Conservation (phyloP, 2,329 filamentous ascomycete genomes). For the Pyricularia sp. region DNA sequence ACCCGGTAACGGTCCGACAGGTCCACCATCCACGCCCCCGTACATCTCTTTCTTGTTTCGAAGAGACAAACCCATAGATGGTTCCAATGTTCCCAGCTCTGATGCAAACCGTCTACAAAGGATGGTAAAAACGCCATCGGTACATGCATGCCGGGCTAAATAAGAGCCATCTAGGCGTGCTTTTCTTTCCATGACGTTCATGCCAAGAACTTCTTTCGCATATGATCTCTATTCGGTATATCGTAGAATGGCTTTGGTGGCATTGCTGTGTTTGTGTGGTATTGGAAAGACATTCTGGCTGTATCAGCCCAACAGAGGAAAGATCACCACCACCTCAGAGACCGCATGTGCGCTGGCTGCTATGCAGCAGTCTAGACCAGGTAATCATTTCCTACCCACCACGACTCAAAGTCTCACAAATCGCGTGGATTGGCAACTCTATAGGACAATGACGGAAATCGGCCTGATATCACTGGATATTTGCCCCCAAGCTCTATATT, state of each 20-base stretch:
- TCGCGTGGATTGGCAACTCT: not conserved
- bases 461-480: not conserved
- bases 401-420: not conserved
- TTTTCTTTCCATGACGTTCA: too few species aligned
- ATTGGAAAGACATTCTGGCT: not conserved
- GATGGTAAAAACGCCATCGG: too few species aligned
- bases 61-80: too few species aligned
- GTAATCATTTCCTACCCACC: not conserved
- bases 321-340: not conserved
- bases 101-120: too few species aligned
- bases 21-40: not conserved
- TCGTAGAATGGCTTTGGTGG: not conserved
- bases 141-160: too few species aligned
- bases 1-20: not conserved
- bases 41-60: not conserved
- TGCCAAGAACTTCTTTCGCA: too few species aligned
- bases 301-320: not conserved
- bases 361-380: not conserved
- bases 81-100: too few species aligned
- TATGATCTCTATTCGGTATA: not conserved
- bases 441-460: not conserved
- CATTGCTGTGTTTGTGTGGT: not conserved
- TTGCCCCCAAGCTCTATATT: not conserved
- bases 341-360: not conserved
- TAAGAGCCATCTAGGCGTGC: too few species aligned